phyloP scores from a whole-genome alignment of 106 monocot genomes.

The Phalaenopsis equestris region DNA sequence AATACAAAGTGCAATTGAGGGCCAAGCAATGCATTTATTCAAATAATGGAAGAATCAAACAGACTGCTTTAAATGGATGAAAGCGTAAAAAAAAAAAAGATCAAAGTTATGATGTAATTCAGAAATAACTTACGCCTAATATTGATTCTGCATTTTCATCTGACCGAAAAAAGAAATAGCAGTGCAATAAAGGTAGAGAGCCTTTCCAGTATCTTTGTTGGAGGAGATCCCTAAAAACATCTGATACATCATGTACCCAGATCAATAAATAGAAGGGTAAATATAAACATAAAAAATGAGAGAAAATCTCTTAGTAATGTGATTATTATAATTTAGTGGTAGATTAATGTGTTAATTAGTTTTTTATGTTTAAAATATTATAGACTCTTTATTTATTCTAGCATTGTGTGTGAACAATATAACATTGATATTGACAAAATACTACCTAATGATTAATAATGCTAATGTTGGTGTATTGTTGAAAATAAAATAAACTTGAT shows the following conservation, averaged over 20 bases:
- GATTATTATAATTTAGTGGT: no score
- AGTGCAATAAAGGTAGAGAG: constrained; percentile 78
- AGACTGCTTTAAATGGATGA: neutral
- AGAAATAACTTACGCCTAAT: constrained; percentile 46
- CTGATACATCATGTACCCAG: constrained; percentile 32
- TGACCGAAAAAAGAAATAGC: constrained; percentile 92
- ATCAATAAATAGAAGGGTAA: neutral
- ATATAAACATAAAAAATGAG: neutral
- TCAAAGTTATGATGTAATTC: neutral
- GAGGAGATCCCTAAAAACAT: constrained; percentile 81
- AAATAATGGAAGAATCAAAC: neutral
- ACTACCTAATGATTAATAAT: no score
- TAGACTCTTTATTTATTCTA: no score
- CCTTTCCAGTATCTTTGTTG: constrained; percentile 73
- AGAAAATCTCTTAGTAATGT: neutral
- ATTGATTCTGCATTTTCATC: constrained; percentile 69
- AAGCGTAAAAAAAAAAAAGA: neutral
- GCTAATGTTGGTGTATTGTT: no score
- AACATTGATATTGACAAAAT: no score
- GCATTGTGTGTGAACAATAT: no score
- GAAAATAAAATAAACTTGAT: no score
- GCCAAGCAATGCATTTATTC: neutral
- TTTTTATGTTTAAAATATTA: no score
- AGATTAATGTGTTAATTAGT: no score
- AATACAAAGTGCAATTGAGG: neutral